Evolutionary conservation across 2,329 filamentous ascomycete species (phyloP).

Genomic region (Penicillium sp.): DNA sequence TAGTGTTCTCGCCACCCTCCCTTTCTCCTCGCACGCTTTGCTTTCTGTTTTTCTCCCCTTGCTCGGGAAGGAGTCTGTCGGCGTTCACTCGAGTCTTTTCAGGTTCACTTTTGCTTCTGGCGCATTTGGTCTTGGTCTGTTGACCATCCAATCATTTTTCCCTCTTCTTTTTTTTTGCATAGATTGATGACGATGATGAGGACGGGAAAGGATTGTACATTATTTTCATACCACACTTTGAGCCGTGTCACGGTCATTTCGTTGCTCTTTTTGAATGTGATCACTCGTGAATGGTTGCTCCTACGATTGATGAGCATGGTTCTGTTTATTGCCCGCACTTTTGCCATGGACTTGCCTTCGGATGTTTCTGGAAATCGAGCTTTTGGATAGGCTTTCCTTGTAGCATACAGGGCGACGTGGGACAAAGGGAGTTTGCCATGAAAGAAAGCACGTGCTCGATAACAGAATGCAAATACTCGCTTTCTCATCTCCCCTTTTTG

Average conservation of each 20-base stretch:
- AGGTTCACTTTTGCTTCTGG: conserved; percentile 11
- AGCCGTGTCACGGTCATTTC: conserved; percentile 4
- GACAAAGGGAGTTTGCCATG: no score
- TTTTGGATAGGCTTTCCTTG: no score
- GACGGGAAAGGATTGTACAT: conserved; percentile 21
- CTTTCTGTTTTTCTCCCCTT: background rate
- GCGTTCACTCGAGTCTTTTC: conserved; percentile 10
- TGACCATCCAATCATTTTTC: conserved; percentile 13
- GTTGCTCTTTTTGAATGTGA: background rate
- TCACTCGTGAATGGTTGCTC: background rate
- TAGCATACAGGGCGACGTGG: no score
- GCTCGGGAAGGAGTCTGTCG: background rate
- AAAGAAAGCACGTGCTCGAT: background rate
- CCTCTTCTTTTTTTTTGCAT: conserved; percentile 7
- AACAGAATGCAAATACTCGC: background rate
- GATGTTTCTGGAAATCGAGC: no score
- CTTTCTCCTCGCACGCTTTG: background rate
- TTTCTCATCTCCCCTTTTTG: background rate
- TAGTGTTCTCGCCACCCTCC: conserved; percentile 9
- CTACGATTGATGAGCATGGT: no score
- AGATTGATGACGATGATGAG: conserved; percentile 22
- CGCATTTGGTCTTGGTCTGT: conserved; percentile 15
- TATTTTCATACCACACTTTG: conserved; percentile 20
- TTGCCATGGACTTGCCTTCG: no score
- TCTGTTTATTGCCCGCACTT: no score